phyloP scores from a whole-genome alignment of 2,329 filamentous ascomycete genomes.

The Salinomyces thailandicus region DNA sequence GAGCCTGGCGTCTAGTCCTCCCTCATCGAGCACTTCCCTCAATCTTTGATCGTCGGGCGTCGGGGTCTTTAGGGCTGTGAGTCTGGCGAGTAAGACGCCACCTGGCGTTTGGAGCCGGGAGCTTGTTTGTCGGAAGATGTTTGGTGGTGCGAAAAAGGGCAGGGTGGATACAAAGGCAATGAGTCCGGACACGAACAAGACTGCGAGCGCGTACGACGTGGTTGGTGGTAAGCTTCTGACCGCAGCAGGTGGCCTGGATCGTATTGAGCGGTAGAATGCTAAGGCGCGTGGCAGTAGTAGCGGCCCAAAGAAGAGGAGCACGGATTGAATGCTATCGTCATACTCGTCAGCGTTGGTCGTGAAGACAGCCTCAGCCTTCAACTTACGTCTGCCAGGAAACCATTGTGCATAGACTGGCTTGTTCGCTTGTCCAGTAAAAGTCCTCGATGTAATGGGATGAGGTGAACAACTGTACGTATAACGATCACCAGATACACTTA shows the following conservation, averaged over 20 bases:
- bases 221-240: constrained; percentile 43
- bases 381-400: too few relatives aligned
- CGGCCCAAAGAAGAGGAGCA: constrained; percentile 53
- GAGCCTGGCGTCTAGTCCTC: constrained; percentile 54
- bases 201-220: constrained; percentile 47
- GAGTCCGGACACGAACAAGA: constrained; percentile 48
- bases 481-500: too few relatives aligned
- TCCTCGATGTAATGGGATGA: too few relatives aligned
- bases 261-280: constrained; percentile 51
- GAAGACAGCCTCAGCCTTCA: too few relatives aligned
- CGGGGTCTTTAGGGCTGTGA: constrained; percentile 50
- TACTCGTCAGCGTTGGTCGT: too few relatives aligned
- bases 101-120: constrained; percentile 79
- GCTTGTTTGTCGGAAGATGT: constrained; percentile 66
- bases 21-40: constrained; percentile 54
- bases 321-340: constrained; percentile 37
- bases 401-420: too few relatives aligned
- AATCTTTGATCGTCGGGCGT: constrained; percentile 54
- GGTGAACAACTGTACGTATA: too few relatives aligned
- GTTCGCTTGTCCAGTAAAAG: too few relatives aligned
- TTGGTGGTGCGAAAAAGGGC: constrained; percentile 60
- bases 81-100: constrained; percentile 71
- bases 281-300: constrained; percentile 58
- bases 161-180: constrained; percentile 52
- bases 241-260: constrained; percentile 28